Evolutionary conservation across 129 eudicot species (phyloP).

Genomic region (sunflower (Helianthus annuus)): DNA sequence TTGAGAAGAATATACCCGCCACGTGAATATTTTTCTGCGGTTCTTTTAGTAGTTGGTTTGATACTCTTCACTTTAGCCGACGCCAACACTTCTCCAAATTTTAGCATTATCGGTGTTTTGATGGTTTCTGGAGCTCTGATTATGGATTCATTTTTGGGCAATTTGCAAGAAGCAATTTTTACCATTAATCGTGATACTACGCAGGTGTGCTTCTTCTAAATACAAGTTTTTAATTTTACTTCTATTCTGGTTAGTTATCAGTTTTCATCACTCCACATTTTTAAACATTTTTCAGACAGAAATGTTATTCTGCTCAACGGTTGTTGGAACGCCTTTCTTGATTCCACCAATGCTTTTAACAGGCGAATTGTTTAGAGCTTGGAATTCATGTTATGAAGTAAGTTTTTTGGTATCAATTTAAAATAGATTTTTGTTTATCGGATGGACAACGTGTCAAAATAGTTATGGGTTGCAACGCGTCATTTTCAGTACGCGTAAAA

Average conservation of each 20-base stretch:
- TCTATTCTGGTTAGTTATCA: background rate
- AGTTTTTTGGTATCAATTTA: constrained; percentile 5
- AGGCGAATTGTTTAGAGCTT: constrained; percentile 85
- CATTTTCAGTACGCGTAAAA: background rate
- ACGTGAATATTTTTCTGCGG: constrained; percentile 79
- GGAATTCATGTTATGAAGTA: constrained; percentile 88
- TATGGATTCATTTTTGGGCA: constrained; percentile 96
- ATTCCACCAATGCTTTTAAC: constrained; percentile 89
- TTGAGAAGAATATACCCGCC: constrained; percentile 89
- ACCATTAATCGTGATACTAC: constrained; percentile 91
- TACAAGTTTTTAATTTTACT: background rate
- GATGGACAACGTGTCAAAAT: background rate
- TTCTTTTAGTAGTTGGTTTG: constrained; percentile 77
- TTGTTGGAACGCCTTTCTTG: constrained; percentile 89
- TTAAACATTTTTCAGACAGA: constrained; percentile 56
- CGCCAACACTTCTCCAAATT: constrained; percentile 91
- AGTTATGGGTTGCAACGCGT: background rate
- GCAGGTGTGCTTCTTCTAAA: constrained; percentile 51
- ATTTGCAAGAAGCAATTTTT: constrained; percentile 96
- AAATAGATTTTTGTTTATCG: background rate
- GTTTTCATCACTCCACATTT: constrained; percentile 7
- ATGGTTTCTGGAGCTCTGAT: constrained; percentile 92
- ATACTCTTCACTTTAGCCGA: constrained; percentile 95
- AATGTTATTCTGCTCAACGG: constrained; percentile 96
- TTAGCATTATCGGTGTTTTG: constrained; percentile 76